phyloP scores from a whole-genome alignment of 306 rosid genomes.

The Quercus ilex region DNA sequence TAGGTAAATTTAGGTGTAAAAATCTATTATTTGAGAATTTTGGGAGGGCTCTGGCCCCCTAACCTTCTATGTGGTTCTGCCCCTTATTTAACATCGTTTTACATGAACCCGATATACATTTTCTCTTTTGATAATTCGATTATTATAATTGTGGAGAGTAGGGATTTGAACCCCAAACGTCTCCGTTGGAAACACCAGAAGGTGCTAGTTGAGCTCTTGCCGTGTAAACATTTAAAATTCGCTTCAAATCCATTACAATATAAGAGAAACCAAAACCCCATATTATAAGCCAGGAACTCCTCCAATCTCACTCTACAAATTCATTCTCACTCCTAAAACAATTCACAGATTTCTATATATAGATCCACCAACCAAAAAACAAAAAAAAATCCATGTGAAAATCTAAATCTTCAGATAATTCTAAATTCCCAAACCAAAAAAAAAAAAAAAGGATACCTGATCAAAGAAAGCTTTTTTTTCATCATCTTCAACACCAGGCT shows the following conservation, averaged over 20 bases:
- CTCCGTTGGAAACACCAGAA: too few relatives aligned
- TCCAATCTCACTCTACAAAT: background rate
- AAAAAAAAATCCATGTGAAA: background rate
- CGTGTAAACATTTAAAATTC: background rate
- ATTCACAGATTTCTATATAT: background rate
- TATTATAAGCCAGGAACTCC: background rate
- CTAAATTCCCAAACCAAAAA: background rate
- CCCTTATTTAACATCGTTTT: background rate
- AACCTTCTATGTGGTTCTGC: too few relatives aligned
- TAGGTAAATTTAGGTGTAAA: too few relatives aligned
- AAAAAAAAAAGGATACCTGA: conserved; percentile 42
- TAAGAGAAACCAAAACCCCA: background rate
- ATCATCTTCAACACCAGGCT: conserved; percentile 69
- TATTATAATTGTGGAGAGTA: too few relatives aligned
- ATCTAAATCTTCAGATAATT: too few relatives aligned
- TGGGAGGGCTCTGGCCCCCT: too few relatives aligned
- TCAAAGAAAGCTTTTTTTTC: conserved; percentile 71
- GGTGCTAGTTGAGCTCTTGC: too few relatives aligned
- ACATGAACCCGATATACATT: too few relatives aligned
- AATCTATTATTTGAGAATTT: too few relatives aligned
- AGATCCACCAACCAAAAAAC: background rate
- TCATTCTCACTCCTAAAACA: conserved; percentile 1
- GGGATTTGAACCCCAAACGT: too few relatives aligned
- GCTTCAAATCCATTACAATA: background rate
- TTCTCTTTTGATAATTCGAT: too few relatives aligned